phyloP scores from a whole-genome alignment of 495 filamentous ascomycete species.

The Penicillium ochrochloron region DNA sequence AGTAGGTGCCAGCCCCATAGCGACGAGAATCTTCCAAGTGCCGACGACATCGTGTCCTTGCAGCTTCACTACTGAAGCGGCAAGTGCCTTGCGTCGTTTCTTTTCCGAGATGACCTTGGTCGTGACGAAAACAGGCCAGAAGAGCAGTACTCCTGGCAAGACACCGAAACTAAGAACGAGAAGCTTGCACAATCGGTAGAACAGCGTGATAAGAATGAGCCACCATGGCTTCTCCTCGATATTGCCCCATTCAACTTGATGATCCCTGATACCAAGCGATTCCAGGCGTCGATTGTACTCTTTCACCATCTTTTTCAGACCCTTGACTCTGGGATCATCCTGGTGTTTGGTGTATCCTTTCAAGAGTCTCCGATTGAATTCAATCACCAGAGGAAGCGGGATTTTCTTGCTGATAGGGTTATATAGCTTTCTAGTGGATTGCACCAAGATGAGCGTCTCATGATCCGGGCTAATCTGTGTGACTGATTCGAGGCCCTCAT shows the following conservation, averaged over 20 bases:
- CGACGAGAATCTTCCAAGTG: conserved; percentile 97
- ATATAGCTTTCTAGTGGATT: conserved; percentile 90
- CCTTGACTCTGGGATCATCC: conserved; percentile 80
- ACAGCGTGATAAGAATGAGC: conserved; percentile 71
- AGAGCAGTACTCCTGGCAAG: conserved; percentile 83
- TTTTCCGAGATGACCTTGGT: conserved; percentile 86
- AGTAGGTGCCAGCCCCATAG: conserved; percentile 82
- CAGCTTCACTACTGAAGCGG: conserved; percentile 90
- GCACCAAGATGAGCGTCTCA: conserved; percentile 94
- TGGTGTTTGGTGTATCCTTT: conserved; percentile 90
- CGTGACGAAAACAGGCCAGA: conserved; percentile 86
- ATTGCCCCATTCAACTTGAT: conserved; percentile 91
- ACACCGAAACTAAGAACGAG: conserved; percentile 76
- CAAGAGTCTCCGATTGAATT: conserved; percentile 89
- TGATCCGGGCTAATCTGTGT: conserved; percentile 94
- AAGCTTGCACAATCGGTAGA: conserved; percentile 81
- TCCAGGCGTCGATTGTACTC: conserved; percentile 87
- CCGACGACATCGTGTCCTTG: conserved; percentile 92
- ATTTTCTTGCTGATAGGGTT: conserved; percentile 92
- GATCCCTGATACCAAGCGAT: conserved; percentile 83
- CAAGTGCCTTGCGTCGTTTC: conserved; percentile 86
- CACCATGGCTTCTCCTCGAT: conserved; percentile 62
- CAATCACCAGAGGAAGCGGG: conserved; percentile 88
- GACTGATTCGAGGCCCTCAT: conserved; percentile 80
- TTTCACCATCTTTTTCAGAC: conserved; percentile 75